Percentiles rank a stretch among this genome's conserved stretches.
phyloP scores from a whole-genome alignment of 345 rosid species.

The Rubroshorea leprosula region DNA sequence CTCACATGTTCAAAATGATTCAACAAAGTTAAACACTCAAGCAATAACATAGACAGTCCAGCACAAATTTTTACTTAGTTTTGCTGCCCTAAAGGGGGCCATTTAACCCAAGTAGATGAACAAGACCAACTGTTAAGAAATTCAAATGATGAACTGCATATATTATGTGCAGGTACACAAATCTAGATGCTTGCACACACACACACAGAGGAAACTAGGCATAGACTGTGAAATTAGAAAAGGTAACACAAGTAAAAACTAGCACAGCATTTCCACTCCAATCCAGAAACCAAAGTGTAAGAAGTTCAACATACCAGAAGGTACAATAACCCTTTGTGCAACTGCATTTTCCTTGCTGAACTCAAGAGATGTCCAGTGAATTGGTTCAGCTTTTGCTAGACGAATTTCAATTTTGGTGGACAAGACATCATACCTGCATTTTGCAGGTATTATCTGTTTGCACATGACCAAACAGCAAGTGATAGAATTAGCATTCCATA shows the following conservation, averaged over 20 bases:
- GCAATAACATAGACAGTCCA: no score
- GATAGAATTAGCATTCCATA: conserved; percentile 4
- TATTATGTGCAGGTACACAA: no score
- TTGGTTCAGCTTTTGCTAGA: conserved; percentile 68
- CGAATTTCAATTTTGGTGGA: conserved; percentile 81
- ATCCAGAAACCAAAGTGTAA: neutral
- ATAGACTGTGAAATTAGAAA: no score
- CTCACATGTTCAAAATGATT: neutral
- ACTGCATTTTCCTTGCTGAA: conserved; percentile 40
- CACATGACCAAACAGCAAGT: conserved; percentile 11
- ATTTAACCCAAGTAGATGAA: no score
- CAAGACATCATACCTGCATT: conserved; percentile 62
- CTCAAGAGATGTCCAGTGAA: conserved; percentile 84
- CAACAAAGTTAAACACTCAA: neutral
- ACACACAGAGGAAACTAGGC: no score
- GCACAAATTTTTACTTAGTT: no score
- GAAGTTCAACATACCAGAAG: conserved; percentile 35
- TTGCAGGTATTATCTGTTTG: conserved; percentile 64
- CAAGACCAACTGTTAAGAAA: no score
- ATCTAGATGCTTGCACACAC: no score
- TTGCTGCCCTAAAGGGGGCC: no score
- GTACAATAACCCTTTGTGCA: conserved; percentile 28
- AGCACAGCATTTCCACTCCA: no score
- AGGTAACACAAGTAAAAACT: no score
- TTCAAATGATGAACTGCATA: no score